Base-by-base conservation (phyloP, 2,329 filamentous ascomycete genomes). In the Stachybotrys elegans region DNA sequence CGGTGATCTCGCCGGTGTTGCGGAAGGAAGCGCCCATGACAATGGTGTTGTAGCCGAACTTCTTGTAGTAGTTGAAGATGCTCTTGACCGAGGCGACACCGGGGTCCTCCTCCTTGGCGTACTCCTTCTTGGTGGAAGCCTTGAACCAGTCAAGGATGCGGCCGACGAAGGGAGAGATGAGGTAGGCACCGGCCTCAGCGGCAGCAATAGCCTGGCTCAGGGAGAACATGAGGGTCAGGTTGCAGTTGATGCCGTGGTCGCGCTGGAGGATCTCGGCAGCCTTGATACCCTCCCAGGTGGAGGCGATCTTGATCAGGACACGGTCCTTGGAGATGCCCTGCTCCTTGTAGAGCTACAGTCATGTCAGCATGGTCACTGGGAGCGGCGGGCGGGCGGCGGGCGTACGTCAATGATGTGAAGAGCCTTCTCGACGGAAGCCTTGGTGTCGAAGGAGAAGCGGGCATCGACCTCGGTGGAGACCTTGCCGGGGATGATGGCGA, bases 51-150 rank as follows among this genome's bases (percentile, higher is more conserved):
- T 98, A 96, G 70, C 87, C 89, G 70, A 76, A 88, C 81, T 97
- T 97, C 88, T 98, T 98, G 86, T 98, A 98, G 88, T 98, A 98
- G 83, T 98, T 93, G 84, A 86, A 98, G 77, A 98, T 98, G 70
- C 62, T 66, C 79, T 92, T 80, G 65, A 98, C 93, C 55, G 86
- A 92, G 76, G 88, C 81, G 71, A 98, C 93, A 78, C 93, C 93
- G 46, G 93, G 93, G 78, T 98, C 93, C 69, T 95, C 88, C 71
- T 87, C 75, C 69, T 89, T 81, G 67, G 77, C 63, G 83, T 91
- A 98, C 57, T 93, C 87, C 81, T 94, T 91, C 84, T 95, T 95
- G 70, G 83, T 88, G 59, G 83, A 76, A 48, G 88, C 88, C 88
- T 98, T 98, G 88, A 85, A 96, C 92, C 92, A 98, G 76, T 98